A percentile compares a stretch with the other conserved stretches of the same genome.
Evolutionary conservation across 164 flowering plant species (phyloP).

Genomic region (Vitis vinifera): DNA sequence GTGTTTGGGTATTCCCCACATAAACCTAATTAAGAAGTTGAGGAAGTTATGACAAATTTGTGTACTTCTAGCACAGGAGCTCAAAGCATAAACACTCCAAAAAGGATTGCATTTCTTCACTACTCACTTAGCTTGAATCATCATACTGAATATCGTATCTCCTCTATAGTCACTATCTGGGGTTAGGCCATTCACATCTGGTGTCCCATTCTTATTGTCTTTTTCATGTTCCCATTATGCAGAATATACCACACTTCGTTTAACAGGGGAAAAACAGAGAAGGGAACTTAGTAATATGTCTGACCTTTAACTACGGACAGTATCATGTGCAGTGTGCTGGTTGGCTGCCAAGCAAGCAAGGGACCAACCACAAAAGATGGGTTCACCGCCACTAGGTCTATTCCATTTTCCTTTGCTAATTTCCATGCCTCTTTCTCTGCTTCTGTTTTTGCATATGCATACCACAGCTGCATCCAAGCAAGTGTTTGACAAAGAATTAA

Average conservation of each 20-base stretch:
- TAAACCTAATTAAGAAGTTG: conserved; percentile 35
- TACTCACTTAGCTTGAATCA: too few relatives aligned
- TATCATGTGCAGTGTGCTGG: conserved; percentile 68
- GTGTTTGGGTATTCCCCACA: conserved; percentile 63
- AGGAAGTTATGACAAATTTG: background rate
- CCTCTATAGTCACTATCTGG: too few relatives aligned
- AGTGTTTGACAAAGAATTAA: background rate
- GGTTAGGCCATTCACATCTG: too few relatives aligned
- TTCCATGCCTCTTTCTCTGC: conserved; percentile 78
- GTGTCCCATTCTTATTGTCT: too few relatives aligned
- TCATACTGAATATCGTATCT: too few relatives aligned
- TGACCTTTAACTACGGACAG: conserved; percentile 63
- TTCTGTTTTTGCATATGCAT: conserved; percentile 73
- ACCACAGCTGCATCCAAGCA: conserved; percentile 62
- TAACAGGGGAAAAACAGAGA: too few relatives aligned
- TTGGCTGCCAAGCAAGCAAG: conserved; percentile 77
- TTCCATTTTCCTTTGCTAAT: conserved; percentile 48
- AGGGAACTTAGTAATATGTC: background rate
- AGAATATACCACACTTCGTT: too few relatives aligned
- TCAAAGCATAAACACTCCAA: too few relatives aligned
- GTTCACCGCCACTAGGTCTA: conserved; percentile 76
- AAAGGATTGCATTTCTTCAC: too few relatives aligned
- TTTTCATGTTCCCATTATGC: too few relatives aligned
- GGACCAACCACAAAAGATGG: conserved; percentile 88
- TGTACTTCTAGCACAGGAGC: too few relatives aligned